Conservation (phyloP, 2,329 filamentous ascomycete genomes). For the Claviceps sp. region DNA sequence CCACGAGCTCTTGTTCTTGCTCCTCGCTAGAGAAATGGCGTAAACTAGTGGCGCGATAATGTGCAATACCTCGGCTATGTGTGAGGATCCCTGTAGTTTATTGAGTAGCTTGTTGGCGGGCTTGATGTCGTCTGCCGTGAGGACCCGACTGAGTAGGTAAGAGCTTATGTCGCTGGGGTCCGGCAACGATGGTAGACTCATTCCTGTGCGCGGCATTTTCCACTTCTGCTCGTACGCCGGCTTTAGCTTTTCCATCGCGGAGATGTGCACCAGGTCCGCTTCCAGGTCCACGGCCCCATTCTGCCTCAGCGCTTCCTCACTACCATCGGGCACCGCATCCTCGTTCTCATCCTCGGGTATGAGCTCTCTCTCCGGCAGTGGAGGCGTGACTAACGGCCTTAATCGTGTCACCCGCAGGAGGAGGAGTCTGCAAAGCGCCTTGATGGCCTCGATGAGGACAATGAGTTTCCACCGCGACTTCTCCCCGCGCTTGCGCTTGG, state of each 20-base stretch:
- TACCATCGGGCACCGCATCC: slow-evolving; percentile 26
- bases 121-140: slow-evolving; percentile 95
- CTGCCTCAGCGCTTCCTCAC: slow-evolving; percentile 13
- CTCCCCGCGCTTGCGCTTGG: slow-evolving; percentile 71
- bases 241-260: slow-evolving; percentile 8
- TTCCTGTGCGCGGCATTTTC: slow-evolving; percentile 88
- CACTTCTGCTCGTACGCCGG: slow-evolving; percentile 47
- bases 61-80: slow-evolving; percentile 79
- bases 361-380: slow-evolving; percentile 73
- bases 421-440: slow-evolving; percentile 70
- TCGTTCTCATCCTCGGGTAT: slow-evolving; percentile 45
- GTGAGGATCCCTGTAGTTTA: slow-evolving; percentile 56
- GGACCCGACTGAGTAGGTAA: slow-evolving; percentile 78
- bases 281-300: slow-evolving; percentile 27
- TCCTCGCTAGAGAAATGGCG: slow-evolving; percentile 64
- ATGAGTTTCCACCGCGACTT: slow-evolving; percentile 75
- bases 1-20: slow-evolving; percentile 67
- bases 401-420: slow-evolving; percentile 73
- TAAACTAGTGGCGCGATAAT: slow-evolving; percentile 83
- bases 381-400: slow-evolving; percentile 68
- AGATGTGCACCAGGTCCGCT: slow-evolving; percentile 27
- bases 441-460: slow-evolving; percentile 70
- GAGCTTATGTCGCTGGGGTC: slow-evolving; percentile 68
- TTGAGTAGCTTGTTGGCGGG: slow-evolving; percentile 79
- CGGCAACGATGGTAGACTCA: slow-evolving; percentile 73